Conservation (phyloP, 169 alveolate species). For the Cryptosporidium meleagridis region DNA sequence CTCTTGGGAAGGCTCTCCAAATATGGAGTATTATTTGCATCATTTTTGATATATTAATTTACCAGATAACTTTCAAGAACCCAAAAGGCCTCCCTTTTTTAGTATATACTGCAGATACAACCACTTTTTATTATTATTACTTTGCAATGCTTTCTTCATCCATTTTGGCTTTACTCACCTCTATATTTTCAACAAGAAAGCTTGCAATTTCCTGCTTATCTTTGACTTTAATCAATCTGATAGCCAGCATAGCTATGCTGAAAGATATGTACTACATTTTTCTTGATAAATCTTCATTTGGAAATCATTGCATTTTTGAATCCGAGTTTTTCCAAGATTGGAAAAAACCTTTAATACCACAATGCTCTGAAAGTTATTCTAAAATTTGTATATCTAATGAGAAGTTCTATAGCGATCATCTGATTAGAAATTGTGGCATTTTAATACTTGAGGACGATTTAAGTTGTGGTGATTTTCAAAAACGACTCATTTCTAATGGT, state of each 20-base stretch:
- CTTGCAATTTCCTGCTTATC: slow-evolving; percentile 44
- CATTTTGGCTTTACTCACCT: slow-evolving; percentile 6
- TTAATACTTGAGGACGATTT: slow-evolving; percentile 1
- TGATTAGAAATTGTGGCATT: slow-evolving; percentile 20
- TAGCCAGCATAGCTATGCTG: slow-evolving; percentile 2
- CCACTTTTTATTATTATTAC: background rate
- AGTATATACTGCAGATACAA: slow-evolving; percentile 19
- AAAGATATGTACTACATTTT: background rate
- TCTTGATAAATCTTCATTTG: slow-evolving; percentile 12
- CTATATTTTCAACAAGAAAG: slow-evolving; percentile 24
- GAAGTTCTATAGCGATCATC: background rate
- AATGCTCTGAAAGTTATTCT: slow-evolving; percentile 20
- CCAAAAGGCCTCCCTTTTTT: slow-evolving; percentile 4
- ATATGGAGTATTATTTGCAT: slow-evolving; percentile 53
- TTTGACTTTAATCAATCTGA: slow-evolving; percentile 12
- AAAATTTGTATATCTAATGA: slow-evolving; percentile 40
- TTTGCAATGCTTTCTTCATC: slow-evolving; percentile 20
- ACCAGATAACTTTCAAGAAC: background rate
- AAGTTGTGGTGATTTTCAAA: slow-evolving; percentile 14
- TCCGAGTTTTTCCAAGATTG: slow-evolving; percentile 23
- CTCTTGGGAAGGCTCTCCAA: slow-evolving; percentile 18
- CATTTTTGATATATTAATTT: slow-evolving; percentile 9
- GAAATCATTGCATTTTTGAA: slow-evolving; percentile 42
- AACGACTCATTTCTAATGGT: background rate
- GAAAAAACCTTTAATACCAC: slow-evolving; percentile 31